These are phyloP conservation scores for Penicillium parvum DNA, from an alignment of 495 filamentous ascomycete species.

Conservation along the genomic window DNA sequence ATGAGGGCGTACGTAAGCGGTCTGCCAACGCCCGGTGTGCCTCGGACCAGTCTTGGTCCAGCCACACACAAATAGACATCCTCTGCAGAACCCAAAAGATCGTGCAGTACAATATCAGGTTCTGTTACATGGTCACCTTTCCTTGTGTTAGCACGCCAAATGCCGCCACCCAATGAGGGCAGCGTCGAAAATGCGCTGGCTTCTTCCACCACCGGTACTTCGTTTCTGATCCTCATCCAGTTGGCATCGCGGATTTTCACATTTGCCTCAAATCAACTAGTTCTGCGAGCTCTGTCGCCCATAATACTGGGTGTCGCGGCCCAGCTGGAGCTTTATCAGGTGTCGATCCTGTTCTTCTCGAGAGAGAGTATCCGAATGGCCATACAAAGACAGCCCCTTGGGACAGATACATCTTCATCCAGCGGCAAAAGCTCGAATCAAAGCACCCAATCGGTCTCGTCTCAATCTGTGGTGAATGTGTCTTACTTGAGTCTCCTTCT, in stretches of 20 bases:
- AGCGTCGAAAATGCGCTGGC: constrained; percentile 22
- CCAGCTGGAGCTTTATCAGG: constrained; percentile 86
- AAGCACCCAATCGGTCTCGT: constrained; percentile 16
- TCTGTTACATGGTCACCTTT: no score
- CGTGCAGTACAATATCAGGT: no score
- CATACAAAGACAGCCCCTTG: constrained; percentile 68
- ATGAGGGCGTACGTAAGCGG: no score
- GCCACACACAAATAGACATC: no score
- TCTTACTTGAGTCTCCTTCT: constrained; percentile 72
- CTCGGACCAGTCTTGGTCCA: no score
- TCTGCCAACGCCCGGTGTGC: no score
- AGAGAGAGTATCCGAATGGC: constrained; percentile 83
- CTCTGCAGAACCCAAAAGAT: no score
- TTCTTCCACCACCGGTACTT: constrained; percentile 64
- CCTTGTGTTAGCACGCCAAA: no score
- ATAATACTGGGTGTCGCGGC: constrained; percentile 76
- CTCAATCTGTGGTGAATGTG: constrained; percentile 80
- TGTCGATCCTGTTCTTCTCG: constrained; percentile 85
- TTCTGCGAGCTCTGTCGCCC: constrained; percentile 82
- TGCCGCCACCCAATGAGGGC: constrained; percentile 16
- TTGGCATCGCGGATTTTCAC: constrained; percentile 78
- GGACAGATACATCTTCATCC: constrained; percentile 4
- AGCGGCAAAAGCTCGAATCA: constrained; percentile 8
- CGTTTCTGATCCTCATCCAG: constrained; percentile 81
- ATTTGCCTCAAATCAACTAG: constrained; percentile 83